Percentiles rank a stretch among this genome's conserved stretches.
These are phyloP conservation scores for Alternaria tenuissima DNA, from an alignment of 2,329 filamentous ascomycete genomes.

Conservation along the genomic window DNA sequence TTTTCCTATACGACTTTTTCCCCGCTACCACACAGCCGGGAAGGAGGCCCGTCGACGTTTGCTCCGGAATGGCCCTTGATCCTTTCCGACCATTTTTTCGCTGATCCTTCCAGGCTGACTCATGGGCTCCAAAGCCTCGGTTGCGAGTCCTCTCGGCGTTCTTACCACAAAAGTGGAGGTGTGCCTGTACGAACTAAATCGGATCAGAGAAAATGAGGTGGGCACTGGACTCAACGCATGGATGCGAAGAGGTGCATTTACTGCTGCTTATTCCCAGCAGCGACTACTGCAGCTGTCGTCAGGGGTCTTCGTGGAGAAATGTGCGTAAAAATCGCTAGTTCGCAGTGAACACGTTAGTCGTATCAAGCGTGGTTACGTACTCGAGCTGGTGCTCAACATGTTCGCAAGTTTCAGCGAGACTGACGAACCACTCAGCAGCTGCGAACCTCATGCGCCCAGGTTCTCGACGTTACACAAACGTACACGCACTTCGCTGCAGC, in stretches of 20 bases:
- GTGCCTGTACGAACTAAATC: constrained; percentile 23
- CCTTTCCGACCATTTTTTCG: constrained; percentile 22
- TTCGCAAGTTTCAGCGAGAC: not conserved
- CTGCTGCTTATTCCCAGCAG: constrained; percentile 17
- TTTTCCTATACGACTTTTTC: constrained; percentile 9
- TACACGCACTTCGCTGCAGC: constrained; percentile 12
- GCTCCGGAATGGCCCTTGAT: constrained; percentile 21
- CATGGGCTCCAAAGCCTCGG: constrained; percentile 11
- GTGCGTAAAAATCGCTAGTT: constrained; percentile 18
- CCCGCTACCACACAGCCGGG: constrained; percentile 35
- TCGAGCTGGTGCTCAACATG: constrained; percentile 9
- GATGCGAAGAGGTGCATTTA: constrained; percentile 2
- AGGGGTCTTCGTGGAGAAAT: constrained; percentile 17
- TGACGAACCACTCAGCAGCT: not conserved
- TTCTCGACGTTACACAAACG: not conserved
- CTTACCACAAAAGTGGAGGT: constrained; percentile 9
- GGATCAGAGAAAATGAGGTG: constrained; percentile 4
- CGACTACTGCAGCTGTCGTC: constrained; percentile 7
- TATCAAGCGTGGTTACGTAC: constrained; percentile 9
- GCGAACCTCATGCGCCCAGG: not conserved
- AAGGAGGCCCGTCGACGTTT: constrained; percentile 33
- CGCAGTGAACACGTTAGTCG: constrained; percentile 14
- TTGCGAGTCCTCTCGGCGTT: constrained; percentile 12
- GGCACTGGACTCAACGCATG: constrained; percentile 3
- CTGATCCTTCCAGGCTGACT: constrained; percentile 20